These are phyloP conservation scores for Acacia melanoxylon DNA, from an alignment of 306 rosid genomes.

Conservation along the genomic window DNA sequence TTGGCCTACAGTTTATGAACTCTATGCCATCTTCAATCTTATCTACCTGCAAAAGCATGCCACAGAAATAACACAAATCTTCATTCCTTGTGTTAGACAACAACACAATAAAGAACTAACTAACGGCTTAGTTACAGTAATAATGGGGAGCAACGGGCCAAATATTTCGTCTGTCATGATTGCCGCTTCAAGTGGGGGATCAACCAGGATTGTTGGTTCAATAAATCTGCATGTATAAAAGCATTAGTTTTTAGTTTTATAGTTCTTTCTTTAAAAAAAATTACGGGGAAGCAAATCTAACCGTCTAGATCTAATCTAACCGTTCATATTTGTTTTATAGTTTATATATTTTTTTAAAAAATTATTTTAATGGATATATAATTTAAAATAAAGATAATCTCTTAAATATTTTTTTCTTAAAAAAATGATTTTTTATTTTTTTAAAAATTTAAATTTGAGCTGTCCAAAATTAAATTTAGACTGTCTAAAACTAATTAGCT, in stretches of 20 bases:
- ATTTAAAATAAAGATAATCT: too few species aligned
- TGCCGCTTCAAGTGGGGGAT: conserved; percentile 67
- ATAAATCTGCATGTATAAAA: conserved; percentile 55
- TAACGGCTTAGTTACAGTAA: conserved; percentile 46
- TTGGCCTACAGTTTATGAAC: conserved; percentile 68
- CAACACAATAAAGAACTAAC: not conserved
- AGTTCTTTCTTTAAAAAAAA: not conserved
- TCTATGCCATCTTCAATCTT: conserved; percentile 71
- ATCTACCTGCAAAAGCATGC: conserved; percentile 47
- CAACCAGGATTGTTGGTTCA: conserved; percentile 74
- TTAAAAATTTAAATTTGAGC: too few species aligned
- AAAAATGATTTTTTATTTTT: too few species aligned
- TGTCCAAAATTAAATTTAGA: too few species aligned
- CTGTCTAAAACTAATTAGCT: too few species aligned
- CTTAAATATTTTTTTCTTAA: too few species aligned
- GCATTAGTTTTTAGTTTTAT: not conserved
- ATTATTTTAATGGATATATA: too few species aligned
- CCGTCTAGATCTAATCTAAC: too few species aligned
- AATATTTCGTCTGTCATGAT: conserved; percentile 77
- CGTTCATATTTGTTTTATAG: too few species aligned
- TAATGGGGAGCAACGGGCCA: conserved; percentile 84
- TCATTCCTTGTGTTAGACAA: not conserved
- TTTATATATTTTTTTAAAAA: too few species aligned
- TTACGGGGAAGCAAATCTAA: not conserved
- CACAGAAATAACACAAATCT: not conserved